Percentiles rank a stretch among this genome's conserved stretches.
phyloP scores from a whole-genome alignment of 371 early-diverging fungal species.

The Actinomortierella ambigua region DNA sequence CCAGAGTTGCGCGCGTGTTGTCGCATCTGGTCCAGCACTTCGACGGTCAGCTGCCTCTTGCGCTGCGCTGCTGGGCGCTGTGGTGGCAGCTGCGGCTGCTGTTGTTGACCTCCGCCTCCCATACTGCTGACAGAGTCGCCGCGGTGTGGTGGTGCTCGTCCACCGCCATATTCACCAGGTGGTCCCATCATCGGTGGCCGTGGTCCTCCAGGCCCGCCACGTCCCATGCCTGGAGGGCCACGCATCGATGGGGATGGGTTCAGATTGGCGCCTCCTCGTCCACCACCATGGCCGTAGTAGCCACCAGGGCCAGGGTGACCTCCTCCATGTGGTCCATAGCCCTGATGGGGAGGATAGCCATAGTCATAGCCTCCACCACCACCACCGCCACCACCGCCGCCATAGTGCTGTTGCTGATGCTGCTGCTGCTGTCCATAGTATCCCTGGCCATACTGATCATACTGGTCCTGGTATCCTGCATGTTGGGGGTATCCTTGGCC shows the following conservation, averaged over 20 bases:
- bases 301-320: not conserved
- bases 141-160: constrained; percentile 24
- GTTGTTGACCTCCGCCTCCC: constrained; percentile 4
- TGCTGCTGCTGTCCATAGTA: constrained; percentile 41
- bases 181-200: constrained; percentile 2
- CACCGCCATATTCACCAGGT: constrained; percentile 12
- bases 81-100: constrained; percentile 11
- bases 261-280: constrained; percentile 29
- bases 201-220: constrained; percentile 29
- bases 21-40: constrained; percentile 78
- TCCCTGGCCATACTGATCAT: constrained; percentile 44
- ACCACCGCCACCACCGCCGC: constrained; percentile 17
- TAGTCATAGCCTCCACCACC: constrained; percentile 19
- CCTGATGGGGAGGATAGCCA: constrained; percentile 30
- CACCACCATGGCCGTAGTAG: constrained; percentile 18
- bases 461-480: constrained; percentile 29
- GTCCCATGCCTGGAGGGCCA: constrained; percentile 41
- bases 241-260: constrained; percentile 35
- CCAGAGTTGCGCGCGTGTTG: constrained; percentile 72
- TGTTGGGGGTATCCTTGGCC: constrained; percentile 21
- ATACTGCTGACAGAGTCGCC: constrained; percentile 22
- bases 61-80: constrained; percentile 7
- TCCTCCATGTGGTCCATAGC: constrained; percentile 28
- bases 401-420: constrained; percentile 28
- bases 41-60: constrained; percentile 54